phyloP scores from a whole-genome alignment of 495 filamentous ascomycete genomes.

The Entonaema liquescens region DNA sequence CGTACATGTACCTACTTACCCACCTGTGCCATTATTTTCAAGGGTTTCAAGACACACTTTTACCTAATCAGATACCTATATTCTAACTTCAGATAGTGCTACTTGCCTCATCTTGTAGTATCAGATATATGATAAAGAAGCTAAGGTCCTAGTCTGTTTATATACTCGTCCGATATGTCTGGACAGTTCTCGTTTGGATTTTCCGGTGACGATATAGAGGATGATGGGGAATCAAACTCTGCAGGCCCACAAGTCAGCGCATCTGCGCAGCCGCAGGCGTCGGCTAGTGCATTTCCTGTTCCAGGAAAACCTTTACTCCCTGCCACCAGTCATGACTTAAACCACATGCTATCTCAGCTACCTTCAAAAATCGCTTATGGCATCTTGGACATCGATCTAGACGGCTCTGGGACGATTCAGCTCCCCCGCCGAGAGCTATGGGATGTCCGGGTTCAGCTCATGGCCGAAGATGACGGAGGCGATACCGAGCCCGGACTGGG shows the following conservation, averaged over 20 bases:
- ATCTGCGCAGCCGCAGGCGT: constrained; percentile 35
- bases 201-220: constrained; percentile 83
- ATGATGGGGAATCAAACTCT: constrained; percentile 53
- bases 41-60: neutral
- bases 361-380: constrained; percentile 83
- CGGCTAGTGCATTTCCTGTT: constrained; percentile 59
- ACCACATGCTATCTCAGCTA: constrained; percentile 69
- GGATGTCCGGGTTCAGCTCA: constrained; percentile 92
- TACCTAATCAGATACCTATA: neutral
- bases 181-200: constrained; percentile 80
- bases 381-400: constrained; percentile 63
- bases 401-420: constrained; percentile 57
- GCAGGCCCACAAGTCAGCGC: constrained; percentile 44
- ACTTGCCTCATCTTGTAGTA: neutral
- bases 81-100: neutral
- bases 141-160: neutral
- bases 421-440: constrained; percentile 89
- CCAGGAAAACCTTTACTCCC: constrained; percentile 58
- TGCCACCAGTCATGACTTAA: constrained; percentile 53
- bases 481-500: constrained; percentile 66
- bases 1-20: neutral
- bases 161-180: constrained; percentile 25
- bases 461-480: constrained; percentile 70
- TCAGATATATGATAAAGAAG: constrained; percentile 6
- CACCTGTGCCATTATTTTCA: neutral